Conservation (phyloP, 202 grass and related monocot genomes). For the Carex arenaria region DNA sequence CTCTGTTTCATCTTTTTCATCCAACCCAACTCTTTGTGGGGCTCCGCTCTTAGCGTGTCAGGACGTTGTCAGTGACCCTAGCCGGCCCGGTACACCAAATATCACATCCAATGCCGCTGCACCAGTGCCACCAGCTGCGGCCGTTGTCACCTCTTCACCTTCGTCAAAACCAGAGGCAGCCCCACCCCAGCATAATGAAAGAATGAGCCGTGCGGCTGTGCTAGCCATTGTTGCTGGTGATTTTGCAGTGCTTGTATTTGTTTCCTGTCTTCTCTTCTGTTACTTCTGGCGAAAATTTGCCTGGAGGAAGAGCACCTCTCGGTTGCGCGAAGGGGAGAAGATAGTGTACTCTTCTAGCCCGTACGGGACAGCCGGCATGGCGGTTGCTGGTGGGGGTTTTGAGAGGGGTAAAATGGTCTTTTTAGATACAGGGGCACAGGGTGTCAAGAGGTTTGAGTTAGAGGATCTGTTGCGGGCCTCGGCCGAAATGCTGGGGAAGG, state of each 20-base stretch:
- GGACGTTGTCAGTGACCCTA: conserved; percentile 21
- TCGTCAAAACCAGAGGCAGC: conserved; percentile 36
- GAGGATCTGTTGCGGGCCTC: conserved; percentile 91
- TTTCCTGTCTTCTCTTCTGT: conserved; percentile 78
- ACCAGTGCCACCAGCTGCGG: conserved; percentile 29
- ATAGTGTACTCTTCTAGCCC: conserved; percentile 98
- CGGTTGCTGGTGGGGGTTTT: conserved; percentile 33
- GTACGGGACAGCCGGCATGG: conserved; percentile 46
- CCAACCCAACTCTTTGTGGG: conserved; percentile 55
- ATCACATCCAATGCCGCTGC: conserved; percentile 16
- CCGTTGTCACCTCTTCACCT: conserved; percentile 45
- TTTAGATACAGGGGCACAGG: conserved; percentile 27
- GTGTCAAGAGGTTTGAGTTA: conserved; percentile 63
- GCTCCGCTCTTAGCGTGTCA: conserved; percentile 50
- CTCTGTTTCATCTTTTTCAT: conserved; percentile 32
- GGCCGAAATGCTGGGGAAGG: conserved; percentile 97
- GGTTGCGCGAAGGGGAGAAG: conserved; percentile 81
- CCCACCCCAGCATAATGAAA: conserved; percentile 13
- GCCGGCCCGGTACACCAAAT: conserved; percentile 17
- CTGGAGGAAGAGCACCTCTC: conserved; percentile 30
- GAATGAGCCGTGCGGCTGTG: conserved; percentile 69
- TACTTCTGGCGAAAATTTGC: conserved; percentile 97
- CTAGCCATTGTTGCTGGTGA: conserved; percentile 77
- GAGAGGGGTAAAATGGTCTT: conserved; percentile 92
- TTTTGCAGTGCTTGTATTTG: conserved; percentile 69